phyloP scores from a whole-genome alignment of 2,329 filamentous ascomycete genomes.

The Talaromyces sp. region DNA sequence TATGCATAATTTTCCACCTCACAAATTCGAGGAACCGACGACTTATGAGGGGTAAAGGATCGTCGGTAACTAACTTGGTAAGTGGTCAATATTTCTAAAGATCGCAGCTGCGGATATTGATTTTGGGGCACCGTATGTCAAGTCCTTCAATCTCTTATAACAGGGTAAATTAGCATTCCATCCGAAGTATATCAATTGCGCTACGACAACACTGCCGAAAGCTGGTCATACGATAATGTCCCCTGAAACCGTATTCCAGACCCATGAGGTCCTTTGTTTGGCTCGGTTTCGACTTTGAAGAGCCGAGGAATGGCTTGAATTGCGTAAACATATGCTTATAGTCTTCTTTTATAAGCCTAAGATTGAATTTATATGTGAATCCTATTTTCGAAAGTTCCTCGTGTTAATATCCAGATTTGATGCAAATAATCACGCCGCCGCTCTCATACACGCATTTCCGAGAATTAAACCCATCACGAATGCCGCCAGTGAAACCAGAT shows the following conservation, averaged over 20 bases:
- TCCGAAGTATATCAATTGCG: not conserved
- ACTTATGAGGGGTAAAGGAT: not conserved
- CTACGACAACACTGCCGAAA: not conserved
- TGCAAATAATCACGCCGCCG: not conserved
- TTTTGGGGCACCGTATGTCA: not conserved
- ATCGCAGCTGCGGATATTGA: not conserved
- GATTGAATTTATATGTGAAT: not conserved
- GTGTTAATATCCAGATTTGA: not conserved
- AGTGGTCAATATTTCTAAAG: not conserved
- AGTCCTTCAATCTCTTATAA: not conserved
- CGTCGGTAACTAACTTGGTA: not conserved
- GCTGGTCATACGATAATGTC: not conserved
- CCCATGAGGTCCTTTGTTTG: not conserved
- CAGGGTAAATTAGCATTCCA: not conserved
- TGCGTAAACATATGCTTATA: not conserved
- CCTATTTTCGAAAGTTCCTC: not conserved
- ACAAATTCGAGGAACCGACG: not conserved
- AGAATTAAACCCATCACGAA: not conserved
- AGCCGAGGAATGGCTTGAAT: not conserved
- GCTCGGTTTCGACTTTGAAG: not conserved
- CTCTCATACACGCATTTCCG: not conserved
- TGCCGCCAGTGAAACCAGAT: not conserved
- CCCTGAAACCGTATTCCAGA: not conserved
- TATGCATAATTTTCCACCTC: not conserved
- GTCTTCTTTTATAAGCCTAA: not conserved